Base-by-base conservation (phyloP, 1,284 basidiomycete species). In the Pascua sp. region DNA sequence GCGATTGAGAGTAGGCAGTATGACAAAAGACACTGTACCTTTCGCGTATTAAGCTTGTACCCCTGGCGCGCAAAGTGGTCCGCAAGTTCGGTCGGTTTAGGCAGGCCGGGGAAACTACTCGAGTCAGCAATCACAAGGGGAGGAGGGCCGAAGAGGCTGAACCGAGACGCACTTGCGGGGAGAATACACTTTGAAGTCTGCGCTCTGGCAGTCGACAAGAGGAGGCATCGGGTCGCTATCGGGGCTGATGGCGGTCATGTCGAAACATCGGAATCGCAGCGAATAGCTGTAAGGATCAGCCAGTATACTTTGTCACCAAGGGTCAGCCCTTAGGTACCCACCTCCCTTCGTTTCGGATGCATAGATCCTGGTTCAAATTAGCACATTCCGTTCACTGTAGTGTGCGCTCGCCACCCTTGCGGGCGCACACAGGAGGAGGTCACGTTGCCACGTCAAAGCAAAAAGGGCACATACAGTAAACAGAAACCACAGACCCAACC, bases 1-100 rank as follows among this genome's bases (percentile, higher is more conserved):
- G 24, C 24, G 24, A 32, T 32, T 32, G 24, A 32, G 24, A 32
- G 24, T 32, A 32, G 24, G 7, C 3, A 32, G 7, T 32, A 32
- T 32, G 24, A 32, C 24, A 3, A 32, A 32, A 32, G 24, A 32
- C 24, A 51, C 49, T 43, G 49, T 46, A 75, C 73, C 58, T 75
- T 76, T 12, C 74, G 67, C 11, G 70, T 71, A 52, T 73, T 76
- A 41, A 76, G 65, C 57, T 75, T 75, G 67, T 70, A 76, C 4
- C 74, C 74, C 46, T 70, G 68, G n/a, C 62, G 58, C 13, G 65
- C 67, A 52, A 76, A 76, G 52, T 75, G 72, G 40, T 73, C 74
- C 1, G 72, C 67, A 12, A 76, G 51, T 42, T 62, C 64, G 5
- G 72, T 75, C 3, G 67, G 65, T 55, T 68, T 69, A 0, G 74